A percentile compares a stretch with the other conserved stretches of the same genome.
These are phyloP conservation scores for Pichiaceae sp. DNA, from an alignment of 1,139 yeast species.

Conservation along the genomic window DNA sequence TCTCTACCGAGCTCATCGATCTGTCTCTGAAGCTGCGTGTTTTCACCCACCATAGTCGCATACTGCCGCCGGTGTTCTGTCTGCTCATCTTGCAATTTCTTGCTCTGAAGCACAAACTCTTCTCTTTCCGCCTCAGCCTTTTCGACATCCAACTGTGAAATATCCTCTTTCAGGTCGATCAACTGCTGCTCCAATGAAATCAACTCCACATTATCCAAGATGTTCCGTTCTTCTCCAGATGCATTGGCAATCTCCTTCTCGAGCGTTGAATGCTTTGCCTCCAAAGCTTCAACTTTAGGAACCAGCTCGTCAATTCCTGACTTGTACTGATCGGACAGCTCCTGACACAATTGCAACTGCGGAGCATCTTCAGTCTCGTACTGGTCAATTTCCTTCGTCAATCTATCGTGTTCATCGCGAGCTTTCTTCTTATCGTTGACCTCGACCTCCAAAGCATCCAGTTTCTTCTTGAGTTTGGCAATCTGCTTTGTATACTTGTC, in stretches of 20 bases:
- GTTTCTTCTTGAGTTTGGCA: conserved; percentile 4
- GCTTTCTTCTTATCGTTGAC: conserved; percentile 10
- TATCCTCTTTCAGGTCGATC: conserved; percentile 26
- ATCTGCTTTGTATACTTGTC: conserved; percentile 9
- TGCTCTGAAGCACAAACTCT: conserved; percentile 54
- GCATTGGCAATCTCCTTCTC: conserved; percentile 37
- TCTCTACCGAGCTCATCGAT: conserved; percentile 47
- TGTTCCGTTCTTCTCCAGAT: conserved; percentile 41
- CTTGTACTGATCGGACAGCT: conserved; percentile 5
- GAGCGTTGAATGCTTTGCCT: conserved; percentile 12
- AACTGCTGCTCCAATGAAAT: conserved; percentile 32
- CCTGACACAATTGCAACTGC: conserved; percentile 6
- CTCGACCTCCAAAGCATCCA: conserved; percentile 10
- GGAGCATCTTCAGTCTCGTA: conserved; percentile 9
- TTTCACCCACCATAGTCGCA: conserved; percentile 79
- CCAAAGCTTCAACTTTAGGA: conserved; percentile 9
- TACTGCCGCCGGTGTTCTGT: conserved; percentile 56
- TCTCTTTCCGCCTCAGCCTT: conserved; percentile 61
- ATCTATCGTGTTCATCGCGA: conserved; percentile 6
- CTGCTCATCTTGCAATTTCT: conserved; percentile 43
- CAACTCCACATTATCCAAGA: conserved; percentile 48
- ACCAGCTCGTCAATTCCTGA: conserved; percentile 5
- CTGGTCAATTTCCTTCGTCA: conserved; percentile 14
- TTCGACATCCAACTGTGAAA: conserved; percentile 37
- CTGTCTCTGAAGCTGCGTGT: conserved; percentile 75